A percentile compares a stretch with the other conserved stretches of the same genome.
phyloP scores from a whole-genome alignment of 2,329 filamentous ascomycete species.

The Verticillium klebahnii region DNA sequence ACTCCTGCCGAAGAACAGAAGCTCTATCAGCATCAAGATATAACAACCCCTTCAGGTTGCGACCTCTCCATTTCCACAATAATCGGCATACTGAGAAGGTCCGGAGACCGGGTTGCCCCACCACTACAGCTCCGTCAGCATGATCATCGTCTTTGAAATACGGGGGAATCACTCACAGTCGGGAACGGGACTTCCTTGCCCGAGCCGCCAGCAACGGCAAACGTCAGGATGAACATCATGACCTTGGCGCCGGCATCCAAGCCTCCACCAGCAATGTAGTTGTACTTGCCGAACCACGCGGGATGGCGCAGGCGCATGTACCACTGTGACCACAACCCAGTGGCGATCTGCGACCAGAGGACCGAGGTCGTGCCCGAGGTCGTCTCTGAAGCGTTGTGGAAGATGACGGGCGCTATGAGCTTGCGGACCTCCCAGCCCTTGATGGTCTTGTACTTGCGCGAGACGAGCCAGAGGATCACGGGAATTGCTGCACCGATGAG shows the following conservation, averaged over 20 bases:
- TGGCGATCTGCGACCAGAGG: conserved; percentile 17
- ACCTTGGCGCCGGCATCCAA: conserved; percentile 16
- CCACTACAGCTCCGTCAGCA: conserved; percentile 3
- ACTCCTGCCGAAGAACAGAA: too few relatives aligned
- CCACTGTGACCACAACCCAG: conserved; percentile 26
- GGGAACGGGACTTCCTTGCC: conserved; percentile 13
- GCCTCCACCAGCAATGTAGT: conserved; percentile 15
- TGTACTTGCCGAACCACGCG: conserved; percentile 21
- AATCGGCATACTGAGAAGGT: conserved; percentile 10
- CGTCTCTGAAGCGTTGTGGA: conserved; percentile 10
- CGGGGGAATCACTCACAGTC: conserved; percentile 1
- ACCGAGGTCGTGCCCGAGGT: conserved; percentile 11
- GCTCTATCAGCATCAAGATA: too few relatives aligned
- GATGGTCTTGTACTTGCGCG: conserved; percentile 8
- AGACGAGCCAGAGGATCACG: conserved; percentile 5
- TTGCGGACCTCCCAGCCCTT: conserved; percentile 9
- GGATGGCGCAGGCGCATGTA: conserved; percentile 19
- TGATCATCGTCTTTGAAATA: background rate
- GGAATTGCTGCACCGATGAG: conserved; percentile 25
- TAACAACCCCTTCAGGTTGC: background rate
- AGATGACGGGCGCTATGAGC: conserved; percentile 9
- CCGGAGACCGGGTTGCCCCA: conserved; percentile 6
- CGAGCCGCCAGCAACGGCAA: conserved; percentile 13
- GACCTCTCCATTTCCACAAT: conserved; percentile 6
- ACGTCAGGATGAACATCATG: conserved; percentile 17